Evolutionary conservation across 1,284 basidiomycete species (phyloP), one percentile per base, ranked within the genome.

Genomic region (Blastosporella zonata): DNA sequence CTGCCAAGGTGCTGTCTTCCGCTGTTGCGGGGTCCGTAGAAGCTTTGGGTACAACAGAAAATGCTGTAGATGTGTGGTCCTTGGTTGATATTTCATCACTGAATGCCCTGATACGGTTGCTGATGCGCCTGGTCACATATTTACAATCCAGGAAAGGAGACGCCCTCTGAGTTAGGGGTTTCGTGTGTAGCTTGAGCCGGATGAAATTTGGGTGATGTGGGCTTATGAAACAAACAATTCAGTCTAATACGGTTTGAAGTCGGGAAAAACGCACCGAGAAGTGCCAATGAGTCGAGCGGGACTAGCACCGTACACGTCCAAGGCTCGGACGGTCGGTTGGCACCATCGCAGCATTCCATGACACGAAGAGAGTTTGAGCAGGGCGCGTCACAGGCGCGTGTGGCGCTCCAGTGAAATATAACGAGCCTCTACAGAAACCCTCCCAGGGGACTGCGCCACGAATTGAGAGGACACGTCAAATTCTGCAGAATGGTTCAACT

Each of bases 331-430:
- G 66, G 67, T 64, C 58, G 64, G 63, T 61, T 62, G 66, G 59
- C 64, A 67, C 61, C 73, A 73, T 73, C 71, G 68, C 70, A 69
- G 73, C 73, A 75, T 75, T 74, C 73, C 72, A 74, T 75, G 69
- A 67, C 70, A 66, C 64, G 62, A 54, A 64, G 43, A 33, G 37
- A 45, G 43, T 51, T 35, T 53, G 29, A 52, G 47, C 53, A 55
- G 49, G 43, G 52, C 54, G 53, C 48, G 53, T 52, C 47, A 50
- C 39, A 17, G 31, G 49, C 29, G 47, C 47, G 49, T 28, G 47
- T 52, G 44, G 47, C 55, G 49, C 43, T 35, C 46, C 27, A 37
- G 29, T 6, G 25, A 17, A 15, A 28, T 22, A 35, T 36, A 41
- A 44, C 23, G 28, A 37, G 21, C 2, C 34, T 18, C 34, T 12